Evolutionary conservation across 495 filamentous ascomycete species (phyloP).

Genomic region (Penicillium subrubescens): DNA sequence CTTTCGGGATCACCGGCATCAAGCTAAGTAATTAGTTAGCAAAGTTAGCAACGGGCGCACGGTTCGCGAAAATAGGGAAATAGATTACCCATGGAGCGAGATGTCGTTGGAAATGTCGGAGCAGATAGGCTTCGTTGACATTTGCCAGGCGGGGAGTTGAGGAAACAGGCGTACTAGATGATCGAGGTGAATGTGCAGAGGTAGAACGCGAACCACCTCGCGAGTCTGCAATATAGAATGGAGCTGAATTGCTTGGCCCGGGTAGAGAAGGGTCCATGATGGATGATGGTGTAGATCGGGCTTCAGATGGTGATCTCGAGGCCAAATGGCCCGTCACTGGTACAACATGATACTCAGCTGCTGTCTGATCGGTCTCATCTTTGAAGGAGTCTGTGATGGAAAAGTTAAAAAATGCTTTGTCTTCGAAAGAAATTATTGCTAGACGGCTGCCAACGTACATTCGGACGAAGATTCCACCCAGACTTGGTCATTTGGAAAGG

Average conservation of each 20-base stretch:
- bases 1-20: constrained; percentile 42
- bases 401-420: not conserved
- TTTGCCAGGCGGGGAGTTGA: constrained; percentile 30
- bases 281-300: constrained; percentile 31
- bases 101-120: constrained; percentile 42
- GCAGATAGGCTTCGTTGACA: constrained; percentile 45
- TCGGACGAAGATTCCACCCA: constrained; percentile 39
- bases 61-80: not conserved
- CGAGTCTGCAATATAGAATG: constrained; percentile 18
- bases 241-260: constrained; percentile 15
- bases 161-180: constrained; percentile 23
- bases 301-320: constrained; percentile 30
- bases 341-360: constrained; percentile 44
- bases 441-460: constrained; percentile 23
- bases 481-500: constrained; percentile 43
- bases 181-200: constrained; percentile 23
- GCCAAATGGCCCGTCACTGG: constrained; percentile 20
- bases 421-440: not conserved
- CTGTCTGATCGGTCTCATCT: constrained; percentile 46
- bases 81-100: constrained; percentile 42
- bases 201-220: constrained; percentile 21
- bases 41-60: not conserved
- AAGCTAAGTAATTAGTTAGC: constrained; percentile 30
- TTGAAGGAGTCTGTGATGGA: constrained; percentile 37
- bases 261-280: constrained; percentile 27